phyloP scores from a whole-genome alignment of 208 protist species.

The Sergeia podlipaevii region DNA sequence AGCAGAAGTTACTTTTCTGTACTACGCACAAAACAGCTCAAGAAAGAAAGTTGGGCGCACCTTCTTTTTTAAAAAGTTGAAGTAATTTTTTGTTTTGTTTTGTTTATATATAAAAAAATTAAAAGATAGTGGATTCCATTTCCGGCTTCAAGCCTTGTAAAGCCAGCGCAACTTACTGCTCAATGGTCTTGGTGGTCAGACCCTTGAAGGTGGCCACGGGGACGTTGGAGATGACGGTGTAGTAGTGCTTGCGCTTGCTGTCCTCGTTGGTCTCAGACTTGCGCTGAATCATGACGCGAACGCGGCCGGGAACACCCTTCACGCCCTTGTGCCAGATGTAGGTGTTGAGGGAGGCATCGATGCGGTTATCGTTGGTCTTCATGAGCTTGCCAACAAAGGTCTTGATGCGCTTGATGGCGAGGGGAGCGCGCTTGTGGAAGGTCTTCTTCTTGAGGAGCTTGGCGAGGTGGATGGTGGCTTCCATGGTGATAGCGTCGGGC shows the following conservation, averaged over 20 bases:
- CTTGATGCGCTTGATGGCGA: constrained; percentile 95
- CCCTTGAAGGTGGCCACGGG: constrained; percentile 80
- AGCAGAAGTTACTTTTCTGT: background rate
- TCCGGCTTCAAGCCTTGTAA: background rate
- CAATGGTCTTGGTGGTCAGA: constrained; percentile 76
- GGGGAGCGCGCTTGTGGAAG: constrained; percentile 96
- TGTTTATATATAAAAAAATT: constrained; percentile 4
- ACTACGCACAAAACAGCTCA: background rate
- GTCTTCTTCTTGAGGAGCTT: constrained; percentile 95
- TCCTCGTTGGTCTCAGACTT: constrained; percentile 78
- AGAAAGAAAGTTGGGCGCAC: background rate
- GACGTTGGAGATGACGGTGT: constrained; percentile 89
- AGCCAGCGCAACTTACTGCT: constrained; percentile 37
- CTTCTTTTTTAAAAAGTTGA: constrained; percentile 1
- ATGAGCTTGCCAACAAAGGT: constrained; percentile 94
- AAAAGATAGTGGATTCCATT: background rate
- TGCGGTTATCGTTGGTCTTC: constrained; percentile 97
- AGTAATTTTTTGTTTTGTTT: background rate
- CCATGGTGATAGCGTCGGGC: constrained; percentile 88
- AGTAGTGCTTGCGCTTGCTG: constrained; percentile 88
- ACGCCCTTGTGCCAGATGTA: constrained; percentile 96
- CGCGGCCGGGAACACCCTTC: constrained; percentile 92
- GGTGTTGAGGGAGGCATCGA: constrained; percentile 96
- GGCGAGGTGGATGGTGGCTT: constrained; percentile 98
- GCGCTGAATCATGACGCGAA: constrained; percentile 93